Evolutionary conservation across 768 basidiomycete species (phyloP).

Genomic region (Cytidiella melzeri): DNA sequence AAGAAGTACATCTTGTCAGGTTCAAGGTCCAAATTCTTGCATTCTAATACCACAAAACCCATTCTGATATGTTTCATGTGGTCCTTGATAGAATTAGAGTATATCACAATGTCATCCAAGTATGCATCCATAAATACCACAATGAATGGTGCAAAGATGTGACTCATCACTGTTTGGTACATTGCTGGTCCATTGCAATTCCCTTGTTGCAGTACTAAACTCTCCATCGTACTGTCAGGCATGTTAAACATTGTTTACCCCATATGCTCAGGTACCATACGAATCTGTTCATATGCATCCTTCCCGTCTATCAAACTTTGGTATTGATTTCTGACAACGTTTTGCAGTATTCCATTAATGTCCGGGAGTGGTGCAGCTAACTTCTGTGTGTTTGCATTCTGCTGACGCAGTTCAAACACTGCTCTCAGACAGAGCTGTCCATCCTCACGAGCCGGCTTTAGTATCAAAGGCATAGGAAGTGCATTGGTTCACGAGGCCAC

Average conservation of each 20-base stretch:
- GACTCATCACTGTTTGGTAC: constrained; percentile 23
- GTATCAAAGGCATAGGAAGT: too few relatives aligned
- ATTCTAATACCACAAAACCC: constrained; percentile 8
- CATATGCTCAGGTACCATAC: too few relatives aligned
- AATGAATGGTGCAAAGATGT: constrained; percentile 21
- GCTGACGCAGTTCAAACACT: constrained; percentile 6
- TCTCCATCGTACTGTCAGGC: constrained; percentile 17
- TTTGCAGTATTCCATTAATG: constrained; percentile 17
- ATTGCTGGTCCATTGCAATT: too few relatives aligned
- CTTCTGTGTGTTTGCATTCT: constrained; percentile 16
- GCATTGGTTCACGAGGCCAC: too few relatives aligned
- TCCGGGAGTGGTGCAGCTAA: constrained; percentile 23
- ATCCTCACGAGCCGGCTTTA: constrained; percentile 3
- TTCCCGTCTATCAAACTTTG: constrained; percentile 12
- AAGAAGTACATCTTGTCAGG: constrained; percentile 21
- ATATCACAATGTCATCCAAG: constrained; percentile 29
- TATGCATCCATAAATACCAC: constrained; percentile 28
- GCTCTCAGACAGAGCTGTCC: not conserved
- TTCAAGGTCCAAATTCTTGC: constrained; percentile 16
- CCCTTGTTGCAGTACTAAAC: constrained; percentile 25
- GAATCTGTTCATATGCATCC: too few relatives aligned
- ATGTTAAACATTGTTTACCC: not conserved
- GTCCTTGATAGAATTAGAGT: constrained; percentile 20
- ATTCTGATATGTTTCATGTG: constrained; percentile 22
- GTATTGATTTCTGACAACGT: constrained; percentile 10